Base-by-base conservation (phyloP, 2,329 filamentous ascomycete species). In the Phialemonium atrogriseum region DNA sequence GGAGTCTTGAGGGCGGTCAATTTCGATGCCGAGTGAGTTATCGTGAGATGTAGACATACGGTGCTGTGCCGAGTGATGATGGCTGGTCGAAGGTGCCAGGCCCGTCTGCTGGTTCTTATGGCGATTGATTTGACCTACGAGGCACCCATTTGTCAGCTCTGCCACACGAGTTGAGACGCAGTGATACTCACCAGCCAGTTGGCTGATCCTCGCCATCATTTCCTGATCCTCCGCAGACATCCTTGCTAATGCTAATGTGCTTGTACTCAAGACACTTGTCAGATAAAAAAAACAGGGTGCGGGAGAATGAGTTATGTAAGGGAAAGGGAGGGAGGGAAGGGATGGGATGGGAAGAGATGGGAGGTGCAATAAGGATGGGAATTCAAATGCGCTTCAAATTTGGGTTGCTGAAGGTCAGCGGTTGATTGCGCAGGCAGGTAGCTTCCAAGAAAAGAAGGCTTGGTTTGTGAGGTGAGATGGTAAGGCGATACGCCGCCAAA, bases 81-180 rank as follows among this genome's bases (percentile, higher is more conserved):
- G 46, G 32, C 12, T 37, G 5, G 43, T 40, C 2, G 34, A 18
- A 10, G 58, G 39, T n/a, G 43, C 50, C 22, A 57, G 36, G 24
- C 61, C 62, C 20, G 63, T 52, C 42, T 73, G 68, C 40, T 79
- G 71, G 41, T 73, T 83, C 55, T 84, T 87, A 60, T 84, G 79
- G 32, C 78, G 75, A 52, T 87, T 87, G 51, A 91, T 89, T 57
- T 84, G 80, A 44, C 81, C 82, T 86, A 42, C 8, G 23, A 16
- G 12, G 12, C 4, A 17, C 10, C 8, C 4, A 24, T 13, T 7
- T 9, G 28, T 24, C 21, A 23, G 19, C n/a, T 41, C 16, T 27
- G 18, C 23, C 26, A 16, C 24, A 34, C 29, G 37, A 35, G 12
- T 19, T 12, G 16, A 25, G 40, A 29, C 25, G 33, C 30, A 10